Percentiles rank a stretch among this genome's conserved stretches.
phyloP scores from a whole-genome alignment of 2,329 filamentous ascomycete species.

The Claviceps humidiphila region DNA sequence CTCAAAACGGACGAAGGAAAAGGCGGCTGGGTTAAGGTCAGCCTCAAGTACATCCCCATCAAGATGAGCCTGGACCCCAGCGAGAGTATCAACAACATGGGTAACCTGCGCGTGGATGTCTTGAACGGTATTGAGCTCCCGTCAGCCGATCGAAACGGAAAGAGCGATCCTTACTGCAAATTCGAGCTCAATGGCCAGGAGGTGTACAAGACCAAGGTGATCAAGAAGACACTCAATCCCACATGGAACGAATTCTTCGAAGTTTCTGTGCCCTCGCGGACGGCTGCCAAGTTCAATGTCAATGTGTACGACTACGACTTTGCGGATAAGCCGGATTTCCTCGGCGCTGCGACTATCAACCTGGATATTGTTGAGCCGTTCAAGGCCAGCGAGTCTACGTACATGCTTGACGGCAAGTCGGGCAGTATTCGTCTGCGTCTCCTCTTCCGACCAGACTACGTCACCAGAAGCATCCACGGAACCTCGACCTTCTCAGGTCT shows the following conservation, averaged over 20 bases:
- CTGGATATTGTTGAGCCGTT: constrained; percentile 77
- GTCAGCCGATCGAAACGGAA: constrained; percentile 88
- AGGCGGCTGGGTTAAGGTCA: constrained; percentile 72
- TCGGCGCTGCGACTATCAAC: constrained; percentile 67
- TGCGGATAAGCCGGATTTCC: constrained; percentile 80
- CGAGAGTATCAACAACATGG: constrained; percentile 99
- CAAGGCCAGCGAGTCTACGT: constrained; percentile 58
- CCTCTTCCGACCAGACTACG: constrained; percentile 86
- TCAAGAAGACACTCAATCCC: constrained; percentile 93
- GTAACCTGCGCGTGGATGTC: constrained; percentile 84
- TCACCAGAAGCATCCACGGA: constrained; percentile 74
- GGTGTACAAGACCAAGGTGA: constrained; percentile 85
- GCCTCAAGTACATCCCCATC: constrained; percentile 86
- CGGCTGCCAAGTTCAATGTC: constrained; percentile 67
- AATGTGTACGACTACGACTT: constrained; percentile 95
- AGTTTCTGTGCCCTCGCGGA: constrained; percentile 66
- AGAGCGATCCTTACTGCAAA: constrained; percentile 92
- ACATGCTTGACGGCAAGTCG: constrained; percentile 77
- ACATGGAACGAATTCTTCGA: constrained; percentile 97
- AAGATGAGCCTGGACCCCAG: constrained; percentile 87
- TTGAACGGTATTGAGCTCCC: constrained; percentile 80
- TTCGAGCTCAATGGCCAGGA: constrained; percentile 83
- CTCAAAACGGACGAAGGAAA: constrained; percentile 68
- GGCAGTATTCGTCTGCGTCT: constrained; percentile 71
- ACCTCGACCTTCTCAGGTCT: constrained; percentile 91